These are phyloP conservation scores for Trichoderma atrobrunneum DNA, from an alignment of 2,329 filamentous ascomycete species.

Conservation along the genomic window DNA sequence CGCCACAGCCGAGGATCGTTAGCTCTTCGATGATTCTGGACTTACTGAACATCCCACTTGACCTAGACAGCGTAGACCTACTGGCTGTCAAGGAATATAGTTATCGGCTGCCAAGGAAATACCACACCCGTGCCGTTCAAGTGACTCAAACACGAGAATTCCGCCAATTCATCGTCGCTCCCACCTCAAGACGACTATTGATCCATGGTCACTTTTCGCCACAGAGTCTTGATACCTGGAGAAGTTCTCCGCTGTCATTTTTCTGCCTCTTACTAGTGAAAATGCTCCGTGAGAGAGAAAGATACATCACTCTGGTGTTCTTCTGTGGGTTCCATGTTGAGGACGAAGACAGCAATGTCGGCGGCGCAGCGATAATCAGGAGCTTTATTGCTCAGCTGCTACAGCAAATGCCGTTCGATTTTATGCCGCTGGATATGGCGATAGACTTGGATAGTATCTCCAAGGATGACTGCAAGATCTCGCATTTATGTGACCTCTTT, in stretches of 20 bases:
- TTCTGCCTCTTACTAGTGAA: neutral
- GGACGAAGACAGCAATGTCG: neutral
- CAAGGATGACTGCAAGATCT: neutral
- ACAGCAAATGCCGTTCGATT: neutral
- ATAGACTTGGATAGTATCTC: neutral
- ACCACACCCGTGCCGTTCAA: neutral
- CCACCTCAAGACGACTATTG: neutral
- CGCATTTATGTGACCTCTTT: neutral
- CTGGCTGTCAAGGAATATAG: neutral
- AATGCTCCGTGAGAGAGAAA: neutral
- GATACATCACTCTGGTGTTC: neutral
- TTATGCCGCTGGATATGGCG: neutral
- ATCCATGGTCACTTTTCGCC: neutral
- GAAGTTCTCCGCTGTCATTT: neutral
- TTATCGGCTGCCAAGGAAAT: neutral
- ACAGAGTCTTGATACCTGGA: neutral
- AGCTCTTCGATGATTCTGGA: neutral
- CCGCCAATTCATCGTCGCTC: neutral
- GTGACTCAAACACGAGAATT: neutral
- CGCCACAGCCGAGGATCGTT: neutral
- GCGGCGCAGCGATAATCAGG: neutral
- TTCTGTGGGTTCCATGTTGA: conserved; percentile 12
- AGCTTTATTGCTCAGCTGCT: conserved; percentile 10
- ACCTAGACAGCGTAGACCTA: neutral
- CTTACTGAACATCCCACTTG: neutral